Conservation (phyloP, 768 basidiomycete species). For the Lactarius indigo region DNA sequence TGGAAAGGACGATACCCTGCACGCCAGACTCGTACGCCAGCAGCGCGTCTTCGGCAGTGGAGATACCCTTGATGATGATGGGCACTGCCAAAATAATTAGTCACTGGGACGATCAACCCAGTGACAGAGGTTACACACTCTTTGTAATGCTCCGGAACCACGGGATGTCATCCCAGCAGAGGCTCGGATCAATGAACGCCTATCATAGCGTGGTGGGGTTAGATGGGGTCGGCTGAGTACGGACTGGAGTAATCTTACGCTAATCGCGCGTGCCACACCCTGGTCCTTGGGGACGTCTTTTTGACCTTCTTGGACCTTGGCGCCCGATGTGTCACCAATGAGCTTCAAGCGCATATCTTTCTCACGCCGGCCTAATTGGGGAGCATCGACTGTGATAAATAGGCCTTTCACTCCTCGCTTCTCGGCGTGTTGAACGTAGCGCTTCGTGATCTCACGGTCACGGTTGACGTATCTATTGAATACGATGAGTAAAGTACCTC, state of each 20-base stretch:
- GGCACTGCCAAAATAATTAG: constrained; percentile 40
- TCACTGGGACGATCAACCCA: background rate
- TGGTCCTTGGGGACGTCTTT: constrained; percentile 5
- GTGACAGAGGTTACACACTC: constrained; percentile 33
- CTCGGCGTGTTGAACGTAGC: constrained; percentile 88
- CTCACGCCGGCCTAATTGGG: constrained; percentile 90
- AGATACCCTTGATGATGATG: constrained; percentile 61
- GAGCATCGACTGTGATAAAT: constrained; percentile 98
- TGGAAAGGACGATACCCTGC: constrained; percentile 51
- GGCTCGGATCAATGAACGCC: constrained; percentile 92
- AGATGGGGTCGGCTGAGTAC: background rate
- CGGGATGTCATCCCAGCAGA: constrained; percentile 80
- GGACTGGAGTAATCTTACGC: background rate
- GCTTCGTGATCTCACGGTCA: constrained; percentile 79
- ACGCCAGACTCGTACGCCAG: constrained; percentile 45
- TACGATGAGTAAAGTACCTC: constrained; percentile 8
- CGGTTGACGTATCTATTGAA: constrained; percentile 78
- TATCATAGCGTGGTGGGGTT: too few species aligned
- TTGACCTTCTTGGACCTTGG: constrained; percentile 2
- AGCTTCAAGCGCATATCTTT: constrained; percentile 98
- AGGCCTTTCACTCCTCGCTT: constrained; percentile 85
- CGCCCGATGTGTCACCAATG: constrained; percentile 47
- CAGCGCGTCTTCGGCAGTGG: constrained; percentile 59
- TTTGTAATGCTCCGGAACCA: constrained; percentile 61
- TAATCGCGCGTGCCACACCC: constrained; percentile 15